Conservation (phyloP, 2,329 filamentous ascomycete species). For the Ophiostoma himal-ulmi region DNA sequence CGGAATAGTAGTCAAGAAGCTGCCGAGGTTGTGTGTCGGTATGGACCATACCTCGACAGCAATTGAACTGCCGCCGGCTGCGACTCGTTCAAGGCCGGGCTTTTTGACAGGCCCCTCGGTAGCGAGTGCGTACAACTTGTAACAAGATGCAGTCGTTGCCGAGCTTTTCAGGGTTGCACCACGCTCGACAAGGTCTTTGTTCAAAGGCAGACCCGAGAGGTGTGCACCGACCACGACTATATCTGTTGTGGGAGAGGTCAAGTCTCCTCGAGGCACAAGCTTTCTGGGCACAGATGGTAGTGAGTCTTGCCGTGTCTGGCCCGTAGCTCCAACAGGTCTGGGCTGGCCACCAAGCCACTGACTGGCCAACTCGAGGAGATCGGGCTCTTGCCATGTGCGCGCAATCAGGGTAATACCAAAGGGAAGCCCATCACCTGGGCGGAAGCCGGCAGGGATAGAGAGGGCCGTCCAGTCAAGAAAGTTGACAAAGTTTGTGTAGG, state of each 20-base stretch:
- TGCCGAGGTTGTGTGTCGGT: constrained; percentile 30
- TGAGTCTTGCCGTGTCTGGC: neutral
- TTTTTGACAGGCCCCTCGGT: constrained; percentile 28
- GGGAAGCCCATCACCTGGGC: constrained; percentile 33
- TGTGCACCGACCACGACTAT: constrained; percentile 30
- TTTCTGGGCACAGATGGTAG: neutral
- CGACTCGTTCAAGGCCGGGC: constrained; percentile 33
- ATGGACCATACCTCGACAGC: constrained; percentile 36
- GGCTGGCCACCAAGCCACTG: constrained; percentile 17
- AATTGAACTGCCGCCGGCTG: constrained; percentile 29
- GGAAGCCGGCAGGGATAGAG: constrained; percentile 45
- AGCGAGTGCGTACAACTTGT: constrained; percentile 32
- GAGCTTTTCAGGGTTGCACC: constrained; percentile 29
- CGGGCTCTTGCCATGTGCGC: constrained; percentile 34
- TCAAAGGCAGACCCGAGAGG: constrained; percentile 31
- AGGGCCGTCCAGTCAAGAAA: constrained; percentile 53
- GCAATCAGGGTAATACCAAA: constrained; percentile 38
- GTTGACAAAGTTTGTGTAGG: constrained; percentile 57
- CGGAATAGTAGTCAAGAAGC: constrained; percentile 32
- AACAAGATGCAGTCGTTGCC: constrained; percentile 32
- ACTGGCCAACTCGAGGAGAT: constrained; percentile 31
- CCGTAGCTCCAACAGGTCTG: constrained; percentile 33
- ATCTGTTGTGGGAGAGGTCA: neutral
- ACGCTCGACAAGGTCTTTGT: constrained; percentile 31
- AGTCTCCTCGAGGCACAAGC: neutral